phyloP scores from a whole-genome alignment of 306 rosid species.

The Inga laurina region DNA sequence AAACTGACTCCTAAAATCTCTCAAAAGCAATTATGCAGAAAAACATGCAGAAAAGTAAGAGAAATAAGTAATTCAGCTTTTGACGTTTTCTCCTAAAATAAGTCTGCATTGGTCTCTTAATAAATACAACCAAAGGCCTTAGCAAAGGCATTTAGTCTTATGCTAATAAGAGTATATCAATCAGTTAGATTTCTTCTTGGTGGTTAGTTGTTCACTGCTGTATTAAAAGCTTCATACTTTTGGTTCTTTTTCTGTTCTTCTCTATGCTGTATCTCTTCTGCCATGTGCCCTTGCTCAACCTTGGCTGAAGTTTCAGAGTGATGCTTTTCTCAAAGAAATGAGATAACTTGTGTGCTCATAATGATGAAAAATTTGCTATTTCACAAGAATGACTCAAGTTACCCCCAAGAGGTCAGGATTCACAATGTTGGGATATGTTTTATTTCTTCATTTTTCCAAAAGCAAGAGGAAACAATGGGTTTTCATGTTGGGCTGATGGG shows the following conservation, averaged over 20 bases:
- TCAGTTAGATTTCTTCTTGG: no score
- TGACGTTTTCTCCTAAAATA: background rate
- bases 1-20: background rate
- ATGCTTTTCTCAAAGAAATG: background rate
- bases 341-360: background rate
- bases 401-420: background rate
- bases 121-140: no score
- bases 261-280: background rate
- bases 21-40: background rate
- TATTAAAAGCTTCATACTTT: no score
- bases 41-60: background rate
- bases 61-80: background rate
- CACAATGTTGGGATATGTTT: background rate
- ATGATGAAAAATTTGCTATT: no score
- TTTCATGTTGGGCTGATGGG: background rate
- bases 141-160: no score
- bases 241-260: no score
- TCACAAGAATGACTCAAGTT: background rate
- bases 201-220: no score
- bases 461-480: background rate
- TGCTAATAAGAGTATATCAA: no score
- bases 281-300: background rate
- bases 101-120: no score
- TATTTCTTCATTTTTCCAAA: background rate
- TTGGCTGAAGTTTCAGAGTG: background rate